phyloP scores from a whole-genome alignment of 2,329 filamentous ascomycete species.

The Cladophialophora bantiana region DNA sequence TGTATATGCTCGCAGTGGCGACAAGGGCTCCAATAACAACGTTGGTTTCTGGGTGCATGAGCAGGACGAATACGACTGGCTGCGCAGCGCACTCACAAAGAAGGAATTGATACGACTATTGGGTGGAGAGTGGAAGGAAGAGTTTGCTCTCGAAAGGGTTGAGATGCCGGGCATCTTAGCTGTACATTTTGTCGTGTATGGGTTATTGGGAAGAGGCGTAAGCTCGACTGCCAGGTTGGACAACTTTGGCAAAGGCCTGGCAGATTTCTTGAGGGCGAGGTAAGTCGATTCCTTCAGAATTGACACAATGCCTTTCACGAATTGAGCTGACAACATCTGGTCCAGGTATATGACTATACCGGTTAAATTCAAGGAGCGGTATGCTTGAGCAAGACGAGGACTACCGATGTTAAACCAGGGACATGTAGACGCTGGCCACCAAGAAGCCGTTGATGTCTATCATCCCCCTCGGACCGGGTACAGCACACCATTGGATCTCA shows the following conservation, averaged over 20 bases:
- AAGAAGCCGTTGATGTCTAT: too few relatives aligned
- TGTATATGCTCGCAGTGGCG: constrained; percentile 50
- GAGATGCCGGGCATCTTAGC: constrained; percentile 30
- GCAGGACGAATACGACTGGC: constrained; percentile 54
- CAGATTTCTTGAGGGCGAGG: too few relatives aligned
- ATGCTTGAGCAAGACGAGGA: too few relatives aligned
- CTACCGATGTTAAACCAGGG: too few relatives aligned
- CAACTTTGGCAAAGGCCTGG: constrained; percentile 26
- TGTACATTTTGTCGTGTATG: constrained; percentile 34
- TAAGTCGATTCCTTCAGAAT: too few relatives aligned
- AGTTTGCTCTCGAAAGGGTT: constrained; percentile 27
- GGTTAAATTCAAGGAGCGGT: too few relatives aligned
- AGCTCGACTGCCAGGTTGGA: constrained; percentile 23
- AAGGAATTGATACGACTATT: constrained; percentile 29
- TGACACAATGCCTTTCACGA: too few relatives aligned
- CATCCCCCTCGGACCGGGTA: too few relatives aligned
- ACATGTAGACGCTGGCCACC: too few relatives aligned
- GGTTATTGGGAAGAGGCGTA: constrained; percentile 27
- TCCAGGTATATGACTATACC: too few relatives aligned
- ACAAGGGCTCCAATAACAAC: constrained; percentile 56
- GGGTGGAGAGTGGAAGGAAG: constrained; percentile 26
- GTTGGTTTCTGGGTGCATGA: constrained; percentile 55
- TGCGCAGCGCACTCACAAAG: constrained; percentile 41
- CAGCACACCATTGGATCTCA: too few relatives aligned
- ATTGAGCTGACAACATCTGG: too few relatives aligned